Evolutionary conservation across 2,329 filamentous ascomycete species (phyloP), one percentile per base, ranked within the genome.

Genomic region (Cadophora malorum): DNA sequence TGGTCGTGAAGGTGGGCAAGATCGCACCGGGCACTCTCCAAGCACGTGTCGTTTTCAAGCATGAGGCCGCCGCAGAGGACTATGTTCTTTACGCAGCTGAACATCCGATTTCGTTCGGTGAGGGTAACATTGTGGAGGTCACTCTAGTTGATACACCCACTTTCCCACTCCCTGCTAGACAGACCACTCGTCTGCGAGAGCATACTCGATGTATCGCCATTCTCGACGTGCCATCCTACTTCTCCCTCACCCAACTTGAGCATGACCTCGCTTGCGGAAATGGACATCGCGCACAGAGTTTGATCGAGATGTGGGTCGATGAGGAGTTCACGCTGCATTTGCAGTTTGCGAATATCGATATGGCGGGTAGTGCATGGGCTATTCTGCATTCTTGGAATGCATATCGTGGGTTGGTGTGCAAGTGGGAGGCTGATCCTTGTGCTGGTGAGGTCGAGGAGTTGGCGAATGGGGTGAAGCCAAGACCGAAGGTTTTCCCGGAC

Each of bases 361-460:
- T 61, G 14, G 74, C 76, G 0, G 66, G 67, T 7, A 62, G 31
- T 21, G 68, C 72, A 4, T 73, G 62, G 52, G 65, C 56, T 3
- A 68, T 74, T 12, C 31, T 77, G 1, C 65, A 59, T 1, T 49
- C 14, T 12, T 68, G 66, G 35, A n/a, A 19, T 9, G 12, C 10
- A 9, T 74, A 75, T 28, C 50, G 67, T 10, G 55, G 52, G 5
- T 28, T 72, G 10, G 28, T 66, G 8, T 69, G 73, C 6, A 14
- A 38, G 1, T 76, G 71, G 53, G 70, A 69, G 41, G 35, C 41
- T 19, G 76, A 77, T 68, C 71, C 71, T 16, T 77, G 75, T 61
- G 68, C 69, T n/a, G 67, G 71, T 8, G 50, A 53, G 2, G 45
- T 77, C 1, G 71, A 74, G 31, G 71, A 76, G 33, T 66, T 77